These are phyloP conservation scores for Phytophthora tentaculata DNA, from an alignment of 352 stramenopile genomes.

Conservation along the genomic window DNA sequence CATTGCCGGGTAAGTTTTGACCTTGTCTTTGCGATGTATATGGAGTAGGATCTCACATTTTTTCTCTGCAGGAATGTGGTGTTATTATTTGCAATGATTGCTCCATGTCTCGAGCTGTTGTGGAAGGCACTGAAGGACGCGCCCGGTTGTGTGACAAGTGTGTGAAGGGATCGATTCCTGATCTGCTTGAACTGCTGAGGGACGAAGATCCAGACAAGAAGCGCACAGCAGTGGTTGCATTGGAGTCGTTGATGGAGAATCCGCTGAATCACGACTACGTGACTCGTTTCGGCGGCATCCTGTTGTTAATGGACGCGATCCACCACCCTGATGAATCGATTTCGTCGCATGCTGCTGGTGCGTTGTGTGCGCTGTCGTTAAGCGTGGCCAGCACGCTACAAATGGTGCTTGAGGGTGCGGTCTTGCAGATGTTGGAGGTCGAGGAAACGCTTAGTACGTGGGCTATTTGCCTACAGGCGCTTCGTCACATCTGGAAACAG, in stretches of 20 bases:
- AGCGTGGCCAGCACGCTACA: constrained; percentile 83
- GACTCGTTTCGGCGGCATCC: constrained; percentile 74
- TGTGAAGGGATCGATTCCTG: constrained; percentile 81
- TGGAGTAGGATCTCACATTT: constrained; percentile 2
- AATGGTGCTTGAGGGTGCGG: constrained; percentile 89
- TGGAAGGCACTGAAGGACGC: constrained; percentile 81
- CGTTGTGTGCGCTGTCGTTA: constrained; percentile 78
- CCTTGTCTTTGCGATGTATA: not conserved
- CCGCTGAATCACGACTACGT: constrained; percentile 86
- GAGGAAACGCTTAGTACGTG: constrained; percentile 79
- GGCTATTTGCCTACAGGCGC: constrained; percentile 79
- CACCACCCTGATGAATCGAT: constrained; percentile 73
- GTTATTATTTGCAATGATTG: constrained; percentile 89
- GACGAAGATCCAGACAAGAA: constrained; percentile 67
- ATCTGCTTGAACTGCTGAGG: constrained; percentile 63
- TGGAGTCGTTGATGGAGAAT: constrained; percentile 89
- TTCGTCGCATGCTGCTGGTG: constrained; percentile 73
- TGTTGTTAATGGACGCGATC: constrained; percentile 72
- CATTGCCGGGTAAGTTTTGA: constrained; percentile 72
- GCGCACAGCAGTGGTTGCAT: constrained; percentile 69
- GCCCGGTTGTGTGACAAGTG: constrained; percentile 85
- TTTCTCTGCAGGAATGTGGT: constrained; percentile 71
- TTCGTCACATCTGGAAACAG: constrained; percentile 91
- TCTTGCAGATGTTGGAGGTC: constrained; percentile 89
- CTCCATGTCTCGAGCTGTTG: constrained; percentile 84